phyloP scores from a whole-genome alignment of 2,329 filamentous ascomycete genomes.

The Lecanosticta acicola region DNA sequence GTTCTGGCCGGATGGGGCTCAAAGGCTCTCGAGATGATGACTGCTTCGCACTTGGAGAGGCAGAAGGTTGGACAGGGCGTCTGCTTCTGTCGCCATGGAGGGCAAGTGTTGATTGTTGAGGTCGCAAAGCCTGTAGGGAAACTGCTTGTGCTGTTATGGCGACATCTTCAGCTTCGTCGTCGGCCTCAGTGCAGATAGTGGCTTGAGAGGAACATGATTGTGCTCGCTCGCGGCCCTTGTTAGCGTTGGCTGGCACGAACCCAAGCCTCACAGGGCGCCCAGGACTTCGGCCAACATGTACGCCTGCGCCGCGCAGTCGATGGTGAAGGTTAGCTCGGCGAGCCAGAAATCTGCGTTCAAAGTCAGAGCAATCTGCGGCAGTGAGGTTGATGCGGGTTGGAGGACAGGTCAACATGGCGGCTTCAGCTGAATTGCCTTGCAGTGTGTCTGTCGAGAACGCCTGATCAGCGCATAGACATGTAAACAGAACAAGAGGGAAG shows the following conservation, averaged over 20 bases:
- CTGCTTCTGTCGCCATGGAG: no score
- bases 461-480: no score
- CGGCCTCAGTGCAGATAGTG: slow-evolving; percentile 8
- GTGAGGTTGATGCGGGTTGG: slow-evolving; percentile 28
- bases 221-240: slow-evolving; percentile 15
- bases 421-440: neutral
- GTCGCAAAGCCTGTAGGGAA: no score
- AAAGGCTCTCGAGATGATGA: neutral
- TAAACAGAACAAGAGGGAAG: no score
- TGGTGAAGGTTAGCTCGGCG: slow-evolving; percentile 12
- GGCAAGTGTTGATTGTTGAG: no score
- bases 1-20: neutral
- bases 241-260: slow-evolving; percentile 19
- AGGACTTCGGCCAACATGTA: slow-evolving; percentile 21
- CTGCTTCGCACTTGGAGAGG: no score
- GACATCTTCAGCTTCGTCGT: no score
- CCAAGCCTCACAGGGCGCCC: slow-evolving; percentile 10
- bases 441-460: no score
- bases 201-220: slow-evolving; percentile 18
- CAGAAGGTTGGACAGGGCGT: no score
- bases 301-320: slow-evolving; percentile 5
- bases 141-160: no score
- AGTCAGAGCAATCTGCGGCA: slow-evolving; percentile 24
- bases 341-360: slow-evolving; percentile 19
- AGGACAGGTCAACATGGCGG: slow-evolving; percentile 27